Conservation (phyloP, 306 rosid species). For the Glycine tomentella region DNA sequence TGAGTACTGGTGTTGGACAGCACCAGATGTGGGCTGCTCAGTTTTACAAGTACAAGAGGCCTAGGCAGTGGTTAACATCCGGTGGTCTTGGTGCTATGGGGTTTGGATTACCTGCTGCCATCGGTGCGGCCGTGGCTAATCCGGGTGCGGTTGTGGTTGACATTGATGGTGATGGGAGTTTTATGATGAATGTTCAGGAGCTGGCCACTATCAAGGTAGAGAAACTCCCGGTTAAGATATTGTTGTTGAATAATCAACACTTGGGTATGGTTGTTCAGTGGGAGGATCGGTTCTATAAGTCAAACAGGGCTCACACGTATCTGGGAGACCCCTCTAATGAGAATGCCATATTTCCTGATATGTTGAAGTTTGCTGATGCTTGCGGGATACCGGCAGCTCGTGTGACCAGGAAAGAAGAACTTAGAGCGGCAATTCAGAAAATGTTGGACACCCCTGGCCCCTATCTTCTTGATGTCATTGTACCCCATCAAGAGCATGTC, state of each 20-base stretch:
- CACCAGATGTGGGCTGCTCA: constrained; percentile 97
- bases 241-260: constrained; percentile 86
- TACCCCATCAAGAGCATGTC: constrained; percentile 94
- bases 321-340: constrained; percentile 75
- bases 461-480: constrained; percentile 82
- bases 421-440: constrained; percentile 81
- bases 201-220: constrained; percentile 78
- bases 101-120: constrained; percentile 89
- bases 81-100: constrained; percentile 97
- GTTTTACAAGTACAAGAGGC: constrained; percentile 70
- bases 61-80: constrained; percentile 82
- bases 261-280: constrained; percentile 95
- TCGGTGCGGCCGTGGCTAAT: constrained; percentile 86
- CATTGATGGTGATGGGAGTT: constrained; percentile 94
- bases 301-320: constrained; percentile 86
- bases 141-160: constrained; percentile 69
- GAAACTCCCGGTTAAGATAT: constrained; percentile 82
- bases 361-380: constrained; percentile 83
- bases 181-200: constrained; percentile 88
- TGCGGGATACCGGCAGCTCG: constrained; percentile 82
- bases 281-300: constrained; percentile 93
- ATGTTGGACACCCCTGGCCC: constrained; percentile 94
- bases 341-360: constrained; percentile 70
- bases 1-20: constrained; percentile 92
- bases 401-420: constrained; percentile 66